Conservation (phyloP, 2,329 filamentous ascomycete genomes). For the Colletotrichum falcatum region DNA sequence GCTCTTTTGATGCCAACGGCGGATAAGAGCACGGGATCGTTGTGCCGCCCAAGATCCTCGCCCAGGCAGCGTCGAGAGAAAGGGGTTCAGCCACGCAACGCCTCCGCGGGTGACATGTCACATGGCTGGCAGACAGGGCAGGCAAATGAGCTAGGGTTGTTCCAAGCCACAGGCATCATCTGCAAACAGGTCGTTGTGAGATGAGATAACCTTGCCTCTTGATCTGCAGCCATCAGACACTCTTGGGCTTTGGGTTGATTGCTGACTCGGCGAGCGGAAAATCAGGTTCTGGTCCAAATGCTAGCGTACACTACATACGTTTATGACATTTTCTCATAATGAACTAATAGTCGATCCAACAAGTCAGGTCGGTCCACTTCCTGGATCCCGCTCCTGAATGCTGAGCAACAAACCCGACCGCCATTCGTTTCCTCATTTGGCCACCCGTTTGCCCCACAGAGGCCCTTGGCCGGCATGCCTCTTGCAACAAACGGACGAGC, state of each 20-base stretch:
- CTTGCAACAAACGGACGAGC: too few species aligned
- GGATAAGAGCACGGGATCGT: neutral
- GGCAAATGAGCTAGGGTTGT: neutral
- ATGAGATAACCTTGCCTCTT: neutral
- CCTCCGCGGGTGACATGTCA: too few species aligned
- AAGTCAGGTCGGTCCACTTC: constrained; percentile 19
- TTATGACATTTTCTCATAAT: constrained; percentile 15
- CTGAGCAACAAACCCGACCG: neutral
- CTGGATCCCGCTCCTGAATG: neutral
- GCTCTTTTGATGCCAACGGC: neutral
- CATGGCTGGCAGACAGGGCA: constrained; percentile 5
- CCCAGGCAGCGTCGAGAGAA: neutral
- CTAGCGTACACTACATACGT: neutral
- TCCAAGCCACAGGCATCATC: too few species aligned
- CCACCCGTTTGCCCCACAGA: neutral
- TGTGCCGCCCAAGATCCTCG: constrained; percentile 3
- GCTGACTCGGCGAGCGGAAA: too few species aligned
- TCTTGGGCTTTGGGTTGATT: neutral
- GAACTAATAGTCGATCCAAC: constrained; percentile 1
- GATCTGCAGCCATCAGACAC: neutral
- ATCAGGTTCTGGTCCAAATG: neutral
- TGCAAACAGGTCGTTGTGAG: neutral
- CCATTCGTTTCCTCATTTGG: constrained; percentile 4
- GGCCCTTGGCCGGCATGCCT: constrained; percentile 6
- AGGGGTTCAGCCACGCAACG: neutral